phyloP scores from a whole-genome alignment of 495 filamentous ascomycete species.

The Lichina pygmaea region DNA sequence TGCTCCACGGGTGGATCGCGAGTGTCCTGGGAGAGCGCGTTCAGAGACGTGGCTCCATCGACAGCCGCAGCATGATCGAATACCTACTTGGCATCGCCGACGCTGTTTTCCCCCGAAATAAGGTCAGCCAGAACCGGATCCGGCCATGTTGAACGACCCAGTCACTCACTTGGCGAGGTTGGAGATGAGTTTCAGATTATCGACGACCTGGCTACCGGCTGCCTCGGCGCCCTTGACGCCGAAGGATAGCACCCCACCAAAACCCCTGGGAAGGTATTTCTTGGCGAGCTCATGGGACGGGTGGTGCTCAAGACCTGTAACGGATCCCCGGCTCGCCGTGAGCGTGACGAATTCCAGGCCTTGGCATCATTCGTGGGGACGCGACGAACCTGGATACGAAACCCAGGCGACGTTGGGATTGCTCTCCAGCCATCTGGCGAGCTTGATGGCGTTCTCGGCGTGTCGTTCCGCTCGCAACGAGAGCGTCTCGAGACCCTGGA shows the following conservation, averaged over 20 bases:
- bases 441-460: slow-evolving; percentile 53
- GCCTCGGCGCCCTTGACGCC: slow-evolving; percentile 71
- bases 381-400: slow-evolving; percentile 34
- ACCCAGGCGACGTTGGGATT: slow-evolving; percentile 80
- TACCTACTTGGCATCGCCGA: slow-evolving; percentile 44
- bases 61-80: not conserved
- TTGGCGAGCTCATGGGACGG: slow-evolving; percentile 56
- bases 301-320: slow-evolving; percentile 51
- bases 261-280: slow-evolving; percentile 72
- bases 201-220: slow-evolving; percentile 68
- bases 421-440: slow-evolving; percentile 65
- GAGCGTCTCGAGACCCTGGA: slow-evolving; percentile 78
- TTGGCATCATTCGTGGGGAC: not conserved
- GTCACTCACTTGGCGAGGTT: slow-evolving; percentile 43
- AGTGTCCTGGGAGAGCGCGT: slow-evolving; percentile 35
- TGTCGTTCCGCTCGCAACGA: slow-evolving; percentile 69
- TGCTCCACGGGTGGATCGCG: slow-evolving; percentile 89
- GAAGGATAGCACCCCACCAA: slow-evolving; percentile 77
- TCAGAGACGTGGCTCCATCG: not conserved
- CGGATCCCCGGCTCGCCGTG: too few relatives aligned
- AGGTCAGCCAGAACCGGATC: not conserved
- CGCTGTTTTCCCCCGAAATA: slow-evolving; percentile 5
- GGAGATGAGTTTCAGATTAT: slow-evolving; percentile 83
- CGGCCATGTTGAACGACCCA: not conserved
- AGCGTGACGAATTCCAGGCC: not conserved